These are phyloP conservation scores for Clonostachys sp. DNA, from an alignment of 2,329 filamentous ascomycete genomes.

Conservation along the genomic window DNA sequence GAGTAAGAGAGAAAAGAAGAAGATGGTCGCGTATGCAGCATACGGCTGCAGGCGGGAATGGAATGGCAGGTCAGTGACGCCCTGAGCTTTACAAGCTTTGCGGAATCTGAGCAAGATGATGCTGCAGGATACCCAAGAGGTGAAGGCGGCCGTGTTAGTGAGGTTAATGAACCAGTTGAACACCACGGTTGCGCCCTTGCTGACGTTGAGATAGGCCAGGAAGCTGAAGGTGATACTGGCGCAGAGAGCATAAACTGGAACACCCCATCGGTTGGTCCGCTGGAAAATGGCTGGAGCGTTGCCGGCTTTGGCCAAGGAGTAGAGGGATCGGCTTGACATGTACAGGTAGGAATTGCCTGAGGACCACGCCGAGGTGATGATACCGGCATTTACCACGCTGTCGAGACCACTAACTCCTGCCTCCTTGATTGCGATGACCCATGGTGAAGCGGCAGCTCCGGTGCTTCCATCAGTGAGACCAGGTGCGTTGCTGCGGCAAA, in stretches of 20 bases:
- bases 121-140: conserved; percentile 65
- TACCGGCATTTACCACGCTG: conserved; percentile 50
- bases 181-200: conserved; percentile 52
- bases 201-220: conserved; percentile 58
- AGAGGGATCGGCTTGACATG: conserved; percentile 40
- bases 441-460: conserved; percentile 42
- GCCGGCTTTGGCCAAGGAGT: conserved; percentile 35
- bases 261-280: conserved; percentile 16
- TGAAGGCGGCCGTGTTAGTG: conserved; percentile 64
- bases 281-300: conserved; percentile 33
- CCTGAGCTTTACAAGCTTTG: conserved; percentile 59
- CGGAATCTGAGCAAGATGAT: conserved; percentile 68
- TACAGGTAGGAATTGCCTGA: conserved; percentile 54
- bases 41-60: conserved; percentile 64
- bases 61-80: conserved; percentile 63
- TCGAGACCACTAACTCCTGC: conserved; percentile 40
- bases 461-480: conserved; percentile 24
- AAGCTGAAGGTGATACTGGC: conserved; percentile 49
- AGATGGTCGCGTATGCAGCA: conserved; percentile 58
- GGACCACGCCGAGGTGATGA: conserved; percentile 55
- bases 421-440: conserved; percentile 48
- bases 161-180: conserved; percentile 57
- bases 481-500: conserved; percentile 21
- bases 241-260: conserved; percentile 20
- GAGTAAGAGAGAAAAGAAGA: conserved; percentile 45